Base-by-base conservation (phyloP, 202 grass and related monocot genomes). In the Cymbopogon flexuosus region DNA sequence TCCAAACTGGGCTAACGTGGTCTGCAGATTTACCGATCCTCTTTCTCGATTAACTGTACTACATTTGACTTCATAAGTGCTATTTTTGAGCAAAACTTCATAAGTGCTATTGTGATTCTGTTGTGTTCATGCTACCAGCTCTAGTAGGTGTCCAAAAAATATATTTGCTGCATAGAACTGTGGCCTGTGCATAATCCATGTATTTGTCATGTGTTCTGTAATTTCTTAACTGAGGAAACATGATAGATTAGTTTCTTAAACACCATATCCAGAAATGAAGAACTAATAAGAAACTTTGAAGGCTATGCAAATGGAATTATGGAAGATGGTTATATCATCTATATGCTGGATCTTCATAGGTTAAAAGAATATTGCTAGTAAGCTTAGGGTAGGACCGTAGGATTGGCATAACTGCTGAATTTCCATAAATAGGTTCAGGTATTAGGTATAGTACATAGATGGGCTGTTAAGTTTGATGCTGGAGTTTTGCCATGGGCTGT, bases 151-250 rank as follows among this genome's bases (percentile, higher is more conserved):
- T 46, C 6, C 57, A 37, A 37, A 43, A 43, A 45, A 45, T 10
- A 57, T 9, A 57, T 9, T 70, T 77, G 5, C 60, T 61, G 56
- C 36, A 61, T 30, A 21, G 27, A 22, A 16, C 18, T 79, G 13
- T 85, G 59, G 10, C 58, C 57, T 85, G 61, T 78, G 51, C 43
- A 56, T 57, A 87, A 15, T 70, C 13, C 41, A 66, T 76, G 29
- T 51, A 18, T 57, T 75, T 81, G 70, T 62, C 72, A 27, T 77
- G 62, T 43, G 24, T 23, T 70, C 13, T 77, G 11, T 13, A 62
- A 13, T 54, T 69, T 86, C 40, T 43, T 59, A 85, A 41, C 15
- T 64, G 6, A 16, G 16, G 66, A 51, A 54, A 19, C n/a, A 57
- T 21, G 52, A 58, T 10, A 58, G 19, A 8, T 10, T 57, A 10